Percentiles rank a stretch among this genome's conserved stretches.
Evolutionary conservation across 169 alveolate genomes (phyloP).

Genomic region (Cryptosporidium sp.): DNA sequence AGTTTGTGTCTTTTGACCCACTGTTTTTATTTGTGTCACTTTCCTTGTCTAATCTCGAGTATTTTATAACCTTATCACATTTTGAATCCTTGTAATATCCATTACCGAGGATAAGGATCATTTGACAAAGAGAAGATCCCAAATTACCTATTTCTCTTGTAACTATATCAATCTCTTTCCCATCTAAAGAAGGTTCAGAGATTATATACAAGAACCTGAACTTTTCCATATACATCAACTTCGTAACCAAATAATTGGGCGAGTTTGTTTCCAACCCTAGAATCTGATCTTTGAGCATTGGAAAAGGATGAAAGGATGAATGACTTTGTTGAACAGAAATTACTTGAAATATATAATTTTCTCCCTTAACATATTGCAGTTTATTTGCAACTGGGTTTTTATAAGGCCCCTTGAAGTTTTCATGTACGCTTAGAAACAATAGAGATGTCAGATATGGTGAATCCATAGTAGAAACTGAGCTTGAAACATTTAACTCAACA

Average conservation of each 20-base stretch:
- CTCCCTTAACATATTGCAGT: conserved; percentile 2
- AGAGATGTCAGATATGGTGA: conserved; percentile 57
- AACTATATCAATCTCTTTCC: conserved; percentile 10
- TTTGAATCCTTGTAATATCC: conserved; percentile 6
- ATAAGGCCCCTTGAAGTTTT: conserved; percentile 60
- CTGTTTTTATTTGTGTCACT: background rate
- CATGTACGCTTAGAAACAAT: conserved; percentile 30
- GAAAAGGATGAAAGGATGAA: conserved; percentile 72
- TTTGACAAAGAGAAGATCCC: conserved; percentile 28
- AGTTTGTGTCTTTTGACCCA: background rate
- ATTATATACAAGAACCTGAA: conserved; percentile 41
- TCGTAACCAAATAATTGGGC: conserved; percentile 29
- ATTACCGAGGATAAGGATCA: conserved; percentile 41
- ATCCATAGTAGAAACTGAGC: conserved; percentile 34
- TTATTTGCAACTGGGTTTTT: conserved; percentile 13
- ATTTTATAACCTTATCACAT: conserved; percentile 31
- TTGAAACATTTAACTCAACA: conserved; percentile 30
- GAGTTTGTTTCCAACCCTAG: conserved; percentile 41
- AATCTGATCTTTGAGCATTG: conserved; percentile 37
- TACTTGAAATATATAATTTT: conserved; percentile 6
- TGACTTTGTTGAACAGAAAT: conserved; percentile 51
- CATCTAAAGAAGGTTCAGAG: conserved; percentile 14
- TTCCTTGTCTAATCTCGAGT: conserved; percentile 32
- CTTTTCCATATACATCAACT: conserved; percentile 24
- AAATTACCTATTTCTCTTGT: conserved; percentile 34